phyloP scores from a whole-genome alignment of 2,329 filamentous ascomycete species.

The Exophiala mesophila region DNA sequence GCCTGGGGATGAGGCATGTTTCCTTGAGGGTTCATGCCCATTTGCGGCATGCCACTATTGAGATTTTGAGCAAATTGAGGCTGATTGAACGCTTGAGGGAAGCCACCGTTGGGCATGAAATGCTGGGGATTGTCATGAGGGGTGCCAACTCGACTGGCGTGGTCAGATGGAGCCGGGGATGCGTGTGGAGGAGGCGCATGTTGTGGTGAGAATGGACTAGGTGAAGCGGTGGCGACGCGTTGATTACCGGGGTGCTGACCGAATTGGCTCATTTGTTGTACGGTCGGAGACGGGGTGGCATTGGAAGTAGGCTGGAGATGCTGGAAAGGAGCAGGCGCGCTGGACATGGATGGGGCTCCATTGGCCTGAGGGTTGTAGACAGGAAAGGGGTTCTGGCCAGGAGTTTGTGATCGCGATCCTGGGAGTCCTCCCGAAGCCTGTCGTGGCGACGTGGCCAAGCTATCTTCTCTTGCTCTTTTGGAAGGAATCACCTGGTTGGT shows the following conservation, averaged over 20 bases:
- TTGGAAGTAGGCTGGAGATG: conserved; percentile 79
- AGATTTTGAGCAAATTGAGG: conserved; percentile 41
- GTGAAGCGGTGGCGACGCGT: conserved; percentile 84
- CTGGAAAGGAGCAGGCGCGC: conserved; percentile 67
- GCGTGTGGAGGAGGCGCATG: conserved; percentile 63
- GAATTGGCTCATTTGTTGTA: conserved; percentile 68
- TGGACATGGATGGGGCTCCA: conserved; percentile 54
- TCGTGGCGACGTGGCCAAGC: conserved; percentile 73
- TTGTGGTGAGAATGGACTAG: conserved; percentile 82
- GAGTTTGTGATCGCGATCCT: conserved; percentile 85
- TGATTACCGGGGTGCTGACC: conserved; percentile 61
- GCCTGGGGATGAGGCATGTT: conserved; percentile 49
- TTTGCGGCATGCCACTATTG: conserved; percentile 36
- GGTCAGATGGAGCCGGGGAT: conserved; percentile 72
- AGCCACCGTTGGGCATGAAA: conserved; percentile 54
- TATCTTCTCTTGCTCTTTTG: conserved; percentile 82
- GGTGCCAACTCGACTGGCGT: conserved; percentile 60
- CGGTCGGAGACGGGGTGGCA: conserved; percentile 87
- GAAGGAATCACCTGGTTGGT: conserved; percentile 83
- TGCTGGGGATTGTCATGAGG: conserved; percentile 60
- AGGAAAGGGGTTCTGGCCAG: conserved; percentile 69
- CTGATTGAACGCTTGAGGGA: conserved; percentile 35
- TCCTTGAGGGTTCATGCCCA: conserved; percentile 46
- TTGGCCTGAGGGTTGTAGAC: conserved; percentile 64
- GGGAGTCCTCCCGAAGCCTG: conserved; percentile 69